phyloP scores from a whole-genome alignment of 1,139 yeast species.

The Wickerhamomyces sp. region DNA sequence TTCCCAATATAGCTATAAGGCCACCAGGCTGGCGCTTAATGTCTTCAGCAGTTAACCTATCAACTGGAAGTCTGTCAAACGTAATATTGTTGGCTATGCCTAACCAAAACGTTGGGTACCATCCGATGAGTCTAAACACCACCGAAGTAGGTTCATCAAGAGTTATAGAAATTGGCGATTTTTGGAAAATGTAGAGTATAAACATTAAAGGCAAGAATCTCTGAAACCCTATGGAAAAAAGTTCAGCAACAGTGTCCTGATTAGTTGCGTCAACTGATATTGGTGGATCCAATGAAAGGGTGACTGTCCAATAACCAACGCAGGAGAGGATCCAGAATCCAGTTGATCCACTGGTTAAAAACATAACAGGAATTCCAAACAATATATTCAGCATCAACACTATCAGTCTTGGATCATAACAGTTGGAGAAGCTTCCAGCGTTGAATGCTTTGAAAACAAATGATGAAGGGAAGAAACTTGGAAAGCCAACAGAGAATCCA shows the following conservation, averaged over 20 bases:
- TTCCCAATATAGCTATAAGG: conserved; percentile 35
- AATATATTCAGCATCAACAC: conserved; percentile 55
- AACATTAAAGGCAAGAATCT: conserved; percentile 73
- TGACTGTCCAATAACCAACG: conserved; percentile 85
- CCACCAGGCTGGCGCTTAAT: conserved; percentile 65
- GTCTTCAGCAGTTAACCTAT: conserved; percentile 69
- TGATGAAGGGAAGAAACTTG: conserved; percentile 71
- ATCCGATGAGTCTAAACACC: conserved; percentile 51
- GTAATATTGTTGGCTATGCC: conserved; percentile 85
- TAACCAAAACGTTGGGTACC: conserved; percentile 82
- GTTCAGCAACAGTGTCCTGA: conserved; percentile 48
- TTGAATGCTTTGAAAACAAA: conserved; percentile 46
- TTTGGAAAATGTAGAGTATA: conserved; percentile 70
- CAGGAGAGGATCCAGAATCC: conserved; percentile 59
- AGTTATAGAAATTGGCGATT: conserved; percentile 39
- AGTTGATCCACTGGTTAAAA: conserved; percentile 47
- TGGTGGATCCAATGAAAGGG: conserved; percentile 83
- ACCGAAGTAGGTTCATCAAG: conserved; percentile 35
- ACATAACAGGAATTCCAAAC: conserved; percentile 56
- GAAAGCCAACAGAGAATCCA: conserved; percentile 56
- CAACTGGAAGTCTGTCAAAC: conserved; percentile 83
- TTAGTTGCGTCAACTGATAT: conserved; percentile 48
- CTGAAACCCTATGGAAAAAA: conserved; percentile 67
- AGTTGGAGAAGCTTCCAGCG: conserved; percentile 33
- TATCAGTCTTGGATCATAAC: conserved; percentile 62